These are phyloP conservation scores for Fomitopsis betulina DNA, from an alignment of 1,284 basidiomycete species.

Conservation along the genomic window DNA sequence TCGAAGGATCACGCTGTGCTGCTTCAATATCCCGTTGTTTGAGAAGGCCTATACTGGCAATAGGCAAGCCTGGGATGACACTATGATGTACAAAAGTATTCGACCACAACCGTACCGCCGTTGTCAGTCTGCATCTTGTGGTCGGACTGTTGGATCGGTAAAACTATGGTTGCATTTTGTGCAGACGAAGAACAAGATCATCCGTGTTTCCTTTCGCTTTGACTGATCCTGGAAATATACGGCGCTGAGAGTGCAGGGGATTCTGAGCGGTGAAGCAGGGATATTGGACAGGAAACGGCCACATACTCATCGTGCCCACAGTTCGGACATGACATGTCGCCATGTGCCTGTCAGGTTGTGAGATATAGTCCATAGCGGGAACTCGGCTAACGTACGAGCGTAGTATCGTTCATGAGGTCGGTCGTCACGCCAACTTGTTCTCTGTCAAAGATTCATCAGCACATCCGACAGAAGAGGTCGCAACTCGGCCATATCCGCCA, in stretches of 20 bases:
- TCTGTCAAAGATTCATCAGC: constrained; percentile 36
- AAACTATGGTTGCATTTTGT: constrained; percentile 80
- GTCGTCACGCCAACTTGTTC: constrained; percentile 91
- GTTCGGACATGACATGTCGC: constrained; percentile 64
- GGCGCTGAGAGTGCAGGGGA: constrained; percentile 43
- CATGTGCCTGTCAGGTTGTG: constrained; percentile 51
- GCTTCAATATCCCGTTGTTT: too few species aligned
- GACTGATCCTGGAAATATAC: constrained; percentile 95
- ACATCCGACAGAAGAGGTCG: background rate
- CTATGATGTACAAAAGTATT: background rate
- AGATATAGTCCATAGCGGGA: background rate
- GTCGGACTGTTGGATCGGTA: constrained; percentile 57
- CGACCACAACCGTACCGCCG: background rate
- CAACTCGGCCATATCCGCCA: background rate
- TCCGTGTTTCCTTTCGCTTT: constrained; percentile 85
- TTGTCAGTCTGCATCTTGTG: constrained; percentile 5
- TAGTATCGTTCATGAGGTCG: constrained; percentile 89
- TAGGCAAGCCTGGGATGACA: background rate
- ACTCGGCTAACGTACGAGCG: constrained; percentile 52
- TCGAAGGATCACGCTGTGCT: too few species aligned
- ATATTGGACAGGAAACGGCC: background rate
- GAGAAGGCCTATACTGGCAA: background rate
- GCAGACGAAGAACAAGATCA: constrained; percentile 93
- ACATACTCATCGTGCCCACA: constrained; percentile 74
- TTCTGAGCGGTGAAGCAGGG: background rate